These are phyloP conservation scores for Plasmopara muralis DNA, from an alignment of 352 stramenopile species.

Conservation along the genomic window DNA sequence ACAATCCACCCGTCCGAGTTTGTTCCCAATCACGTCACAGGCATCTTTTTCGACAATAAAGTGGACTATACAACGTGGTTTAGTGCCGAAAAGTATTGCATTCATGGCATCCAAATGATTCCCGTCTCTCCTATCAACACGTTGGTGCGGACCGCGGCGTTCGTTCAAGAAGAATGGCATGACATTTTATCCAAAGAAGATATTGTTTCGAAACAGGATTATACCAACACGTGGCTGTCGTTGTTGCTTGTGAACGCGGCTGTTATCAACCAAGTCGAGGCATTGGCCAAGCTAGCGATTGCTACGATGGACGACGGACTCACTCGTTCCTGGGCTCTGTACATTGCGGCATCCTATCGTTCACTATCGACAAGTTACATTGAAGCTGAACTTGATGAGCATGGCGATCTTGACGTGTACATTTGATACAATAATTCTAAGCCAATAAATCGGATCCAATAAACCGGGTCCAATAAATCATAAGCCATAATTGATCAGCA, in stretches of 20 bases:
- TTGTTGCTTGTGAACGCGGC: conserved; percentile 23
- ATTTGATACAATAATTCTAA: no score
- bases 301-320: conserved; percentile 36
- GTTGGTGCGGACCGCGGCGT: conserved; percentile 1
- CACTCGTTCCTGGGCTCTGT: conserved; percentile 24
- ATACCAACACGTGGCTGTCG: conserved; percentile 1
- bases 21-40: conserved; percentile 62
- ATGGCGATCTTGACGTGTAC: neutral
- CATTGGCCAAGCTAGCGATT: conserved; percentile 20
- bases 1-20: conserved; percentile 45
- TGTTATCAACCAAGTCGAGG: conserved; percentile 34
- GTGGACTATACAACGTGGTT: conserved; percentile 73
- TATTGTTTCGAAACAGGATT: conserved; percentile 2
- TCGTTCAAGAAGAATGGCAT: conserved; percentile 5
- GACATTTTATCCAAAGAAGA: conserved; percentile 4
- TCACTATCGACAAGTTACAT: conserved; percentile 1
- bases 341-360: conserved; percentile 12
- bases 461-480: no score
- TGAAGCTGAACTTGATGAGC: conserved; percentile 7
- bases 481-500: neutral
- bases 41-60: conserved; percentile 80
- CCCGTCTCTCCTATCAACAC: conserved; percentile 32
- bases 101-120: conserved; percentile 81
- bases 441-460: no score
- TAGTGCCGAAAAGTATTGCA: conserved; percentile 63